Evolutionary conservation across 352 stramenopile species (phyloP).

Genomic region (Phytopythium helicoides): DNA sequence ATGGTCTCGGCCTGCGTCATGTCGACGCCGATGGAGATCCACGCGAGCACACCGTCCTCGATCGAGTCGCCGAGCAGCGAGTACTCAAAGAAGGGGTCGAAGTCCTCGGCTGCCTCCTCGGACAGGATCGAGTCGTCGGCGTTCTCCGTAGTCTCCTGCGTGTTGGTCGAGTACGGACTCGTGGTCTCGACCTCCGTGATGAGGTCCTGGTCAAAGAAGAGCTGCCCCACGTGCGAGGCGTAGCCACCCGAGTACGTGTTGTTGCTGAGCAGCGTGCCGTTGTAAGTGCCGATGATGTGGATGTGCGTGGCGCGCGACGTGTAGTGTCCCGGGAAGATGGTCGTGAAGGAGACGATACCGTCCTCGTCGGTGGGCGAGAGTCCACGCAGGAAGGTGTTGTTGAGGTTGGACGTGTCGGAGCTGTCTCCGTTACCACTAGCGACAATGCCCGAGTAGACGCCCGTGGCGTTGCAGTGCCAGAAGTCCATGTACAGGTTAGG

Average conservation of each 20-base stretch:
- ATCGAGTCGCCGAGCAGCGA: conserved; percentile 25
- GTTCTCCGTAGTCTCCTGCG: conserved; percentile 21
- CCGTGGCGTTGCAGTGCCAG: no score
- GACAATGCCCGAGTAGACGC: no score
- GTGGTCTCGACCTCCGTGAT: conserved; percentile 1
- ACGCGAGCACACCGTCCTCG: conserved; percentile 28
- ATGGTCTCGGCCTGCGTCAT: conserved; percentile 18
- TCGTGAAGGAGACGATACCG: no score
- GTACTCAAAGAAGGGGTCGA: conserved; percentile 25
- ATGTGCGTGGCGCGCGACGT: conserved; percentile 23
- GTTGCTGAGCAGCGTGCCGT: conserved; percentile 21
- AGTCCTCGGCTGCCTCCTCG: no score
- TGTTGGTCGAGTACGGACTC: conserved; percentile 23
- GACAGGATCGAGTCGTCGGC: conserved; percentile 21
- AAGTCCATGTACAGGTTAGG: conserved; percentile 9
- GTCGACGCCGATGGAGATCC: conserved; percentile 37
- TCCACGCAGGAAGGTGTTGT: no score
- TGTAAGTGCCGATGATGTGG: conserved; percentile 23
- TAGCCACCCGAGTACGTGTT: conserved; percentile 22
- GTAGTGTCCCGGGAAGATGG: conserved; percentile 21
- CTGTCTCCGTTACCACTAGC: no score
- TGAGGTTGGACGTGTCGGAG: no score
- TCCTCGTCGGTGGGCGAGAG: no score
- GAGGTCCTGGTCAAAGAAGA: background rate
- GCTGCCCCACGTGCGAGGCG: no score